Base-by-base conservation (phyloP, 176 grass and related monocot species). In the Leersia perrieri region DNA sequence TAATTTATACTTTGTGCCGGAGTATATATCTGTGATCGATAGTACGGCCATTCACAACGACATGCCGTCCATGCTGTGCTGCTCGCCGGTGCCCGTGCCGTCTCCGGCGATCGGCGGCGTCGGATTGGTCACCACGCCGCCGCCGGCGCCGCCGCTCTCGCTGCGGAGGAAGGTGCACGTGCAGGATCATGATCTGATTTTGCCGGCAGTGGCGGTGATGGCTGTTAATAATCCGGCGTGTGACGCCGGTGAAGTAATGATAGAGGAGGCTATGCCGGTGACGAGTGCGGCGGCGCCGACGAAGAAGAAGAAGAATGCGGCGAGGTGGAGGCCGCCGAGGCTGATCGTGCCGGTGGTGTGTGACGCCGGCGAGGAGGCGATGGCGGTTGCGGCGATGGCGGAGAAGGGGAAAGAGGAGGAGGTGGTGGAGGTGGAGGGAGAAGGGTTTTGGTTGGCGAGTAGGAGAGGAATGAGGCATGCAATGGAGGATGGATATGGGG, bases 401-500 rank as follows among this genome's bases (percentile, higher is more conserved):
- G n/a, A 2, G 53, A 3, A 2, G 49, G 49, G 9, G 53, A 58
- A 25, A 5, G 53, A 58, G 22, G n/a, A 7, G 7, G 51, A 55
- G 51, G 51, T 0, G 18, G 74, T 62, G 22, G 82, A 76, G 70
- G 81, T 84, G 3, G 82, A 91, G 49, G 95, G 90, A 32, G 64
- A 86, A 6, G 88, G 77, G 28, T 95, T 91, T 64, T 86, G 84
- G 18, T 9, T 98, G 78, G 87, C 85, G 11, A 85, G 86, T 36
- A 95, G 73, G 75, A 92, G 80, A 33, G 95, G 95, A 15, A 45
- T 60, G 3, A 85, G 92, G 47, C 86, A 83, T 78, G 86, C 76
- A n/a, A 98, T 93, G 90, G 95, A 98, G 74, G 95, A 98, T 66
- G 92, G 84, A 2, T 93, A 93, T 34, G 75, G 81, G 0, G 78